Percentiles rank a stretch among this genome's conserved stretches.
phyloP scores from a whole-genome alignment of 1,284 basidiomycete species.

The Boletus hoseneyae region DNA sequence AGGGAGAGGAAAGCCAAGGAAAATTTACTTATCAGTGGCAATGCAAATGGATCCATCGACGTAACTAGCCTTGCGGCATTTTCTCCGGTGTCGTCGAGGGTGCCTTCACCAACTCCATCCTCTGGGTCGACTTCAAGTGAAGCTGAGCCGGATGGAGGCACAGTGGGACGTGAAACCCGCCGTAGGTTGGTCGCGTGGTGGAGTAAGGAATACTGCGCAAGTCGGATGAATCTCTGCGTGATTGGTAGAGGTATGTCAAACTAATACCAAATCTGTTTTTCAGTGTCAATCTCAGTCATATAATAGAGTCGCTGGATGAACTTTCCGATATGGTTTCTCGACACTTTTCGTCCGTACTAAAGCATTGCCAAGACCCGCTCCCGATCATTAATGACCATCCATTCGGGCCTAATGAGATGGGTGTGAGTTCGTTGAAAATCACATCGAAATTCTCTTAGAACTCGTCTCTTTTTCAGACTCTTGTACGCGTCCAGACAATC shows the following conservation, averaged over 20 bases:
- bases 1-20: conserved; percentile 50
- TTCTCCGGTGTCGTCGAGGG: conserved; percentile 52
- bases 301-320: conserved; percentile 78
- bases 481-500: conserved; percentile 87
- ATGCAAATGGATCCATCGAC: conserved; percentile 4
- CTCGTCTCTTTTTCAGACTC: conserved; percentile 48
- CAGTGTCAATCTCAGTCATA: background rate
- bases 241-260: conserved; percentile 73
- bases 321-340: conserved; percentile 68
- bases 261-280: background rate
- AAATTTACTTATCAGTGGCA: conserved; percentile 29
- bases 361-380: conserved; percentile 62
- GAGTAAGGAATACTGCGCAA: conserved; percentile 89
- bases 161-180: conserved; percentile 83
- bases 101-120: conserved; percentile 63
- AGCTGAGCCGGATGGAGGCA: conserved; percentile 67
- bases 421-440: conserved; percentile 48
- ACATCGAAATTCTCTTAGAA: background rate
- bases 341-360: conserved; percentile 76
- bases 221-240: conserved; percentile 90
- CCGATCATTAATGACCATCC: conserved; percentile 77
- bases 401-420: conserved; percentile 68
- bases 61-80: conserved; percentile 33
- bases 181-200: conserved; percentile 95
- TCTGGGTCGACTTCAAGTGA: conserved; percentile 51